These are phyloP conservation scores for Pseudotsuga menziesii DNA, from an alignment of 75 land plant genomes.

Conservation along the genomic window DNA sequence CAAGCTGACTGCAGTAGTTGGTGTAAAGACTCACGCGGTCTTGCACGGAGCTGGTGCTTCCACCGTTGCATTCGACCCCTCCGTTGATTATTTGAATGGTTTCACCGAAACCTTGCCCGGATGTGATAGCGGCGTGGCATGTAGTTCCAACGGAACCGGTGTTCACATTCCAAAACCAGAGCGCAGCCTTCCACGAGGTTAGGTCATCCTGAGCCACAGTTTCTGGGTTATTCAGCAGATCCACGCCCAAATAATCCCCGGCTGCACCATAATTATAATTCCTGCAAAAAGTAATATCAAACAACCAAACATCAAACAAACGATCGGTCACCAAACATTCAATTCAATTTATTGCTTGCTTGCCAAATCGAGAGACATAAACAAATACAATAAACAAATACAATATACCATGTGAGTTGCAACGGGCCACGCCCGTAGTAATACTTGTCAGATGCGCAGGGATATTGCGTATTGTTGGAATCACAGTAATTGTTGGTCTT, in stretches of 20 bases:
- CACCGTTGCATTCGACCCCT: neutral
- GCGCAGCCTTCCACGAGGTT: slow-evolving; percentile 1
- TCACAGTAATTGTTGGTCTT: neutral
- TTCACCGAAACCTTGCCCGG: neutral
- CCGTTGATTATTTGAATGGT: slow-evolving; percentile 3
- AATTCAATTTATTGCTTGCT: no score
- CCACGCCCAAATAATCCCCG: slow-evolving; percentile 6
- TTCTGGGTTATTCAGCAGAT: slow-evolving; percentile 12
- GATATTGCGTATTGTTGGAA: neutral
- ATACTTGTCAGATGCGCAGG: neutral
- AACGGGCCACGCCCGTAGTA: slow-evolving; percentile 1
- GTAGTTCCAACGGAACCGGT: no score
- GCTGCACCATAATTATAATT: slow-evolving; percentile 15
- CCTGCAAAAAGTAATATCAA: neutral
- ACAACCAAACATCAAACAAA: no score
- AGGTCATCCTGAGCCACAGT: neutral
- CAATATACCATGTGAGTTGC: neutral
- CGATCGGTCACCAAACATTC: no score
- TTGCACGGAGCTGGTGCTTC: no score
- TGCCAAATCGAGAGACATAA: no score
- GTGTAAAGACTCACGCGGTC: no score
- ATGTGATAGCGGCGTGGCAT: slow-evolving; percentile 1
- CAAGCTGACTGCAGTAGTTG: no score
- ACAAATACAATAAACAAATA: no score
- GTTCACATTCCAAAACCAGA: slow-evolving; percentile 14